Evolutionary conservation across 2,329 filamentous ascomycete species (phyloP), one percentile per base, ranked within the genome.

Genomic region (Xylariaceae sp.): DNA sequence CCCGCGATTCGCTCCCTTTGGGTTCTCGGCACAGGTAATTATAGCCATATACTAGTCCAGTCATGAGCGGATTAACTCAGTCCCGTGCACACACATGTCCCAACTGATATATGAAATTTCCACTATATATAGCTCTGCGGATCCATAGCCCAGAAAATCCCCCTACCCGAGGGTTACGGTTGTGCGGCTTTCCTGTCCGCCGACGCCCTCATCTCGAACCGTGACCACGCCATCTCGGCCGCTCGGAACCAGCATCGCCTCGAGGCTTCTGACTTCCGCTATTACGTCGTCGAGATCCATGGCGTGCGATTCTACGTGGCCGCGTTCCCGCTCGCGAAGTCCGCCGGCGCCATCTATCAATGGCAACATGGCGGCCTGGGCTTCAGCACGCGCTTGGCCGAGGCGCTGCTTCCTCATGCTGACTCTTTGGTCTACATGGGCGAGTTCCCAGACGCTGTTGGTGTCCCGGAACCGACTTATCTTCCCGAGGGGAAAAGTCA

Each of bases 321-420:
- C 37, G 67, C 72, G 6, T 78, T 71, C 53, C 73, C 74, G 2
- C 54, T 64, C 1, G 53, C 59, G 19, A 70, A 74, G 43, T 66
- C 64, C 11, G 66, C 65, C 12, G 72, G 68, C 27, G 65, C 76
- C 31, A 65, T 73, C 19, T 71, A 70, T 3, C 71, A 73, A 39
- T 81, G 78, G 78, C 70, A 72, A 54, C 72, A 73, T 37, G 67
- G 72, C 2, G 78, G 78, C 0, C 62, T 72, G 0, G 77, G 77
- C 0, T 65, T 80, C n/a, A 75, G 73, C 9, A 71, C 75, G 30
- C 70, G 78, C 0, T 63, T 75, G 0, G 73, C 75, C 0, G 76
- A 77, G 61, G 53, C 69, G n/a, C 65, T 79, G 6, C 65, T 80
- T 6, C 62, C 66, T 0, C 62, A 70, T 0, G 57, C 74, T 2